Percentiles rank a stretch among this genome's conserved stretches.
Evolutionary conservation across 495 filamentous ascomycete genomes (phyloP).

Genomic region (Jackrogersella minutella): DNA sequence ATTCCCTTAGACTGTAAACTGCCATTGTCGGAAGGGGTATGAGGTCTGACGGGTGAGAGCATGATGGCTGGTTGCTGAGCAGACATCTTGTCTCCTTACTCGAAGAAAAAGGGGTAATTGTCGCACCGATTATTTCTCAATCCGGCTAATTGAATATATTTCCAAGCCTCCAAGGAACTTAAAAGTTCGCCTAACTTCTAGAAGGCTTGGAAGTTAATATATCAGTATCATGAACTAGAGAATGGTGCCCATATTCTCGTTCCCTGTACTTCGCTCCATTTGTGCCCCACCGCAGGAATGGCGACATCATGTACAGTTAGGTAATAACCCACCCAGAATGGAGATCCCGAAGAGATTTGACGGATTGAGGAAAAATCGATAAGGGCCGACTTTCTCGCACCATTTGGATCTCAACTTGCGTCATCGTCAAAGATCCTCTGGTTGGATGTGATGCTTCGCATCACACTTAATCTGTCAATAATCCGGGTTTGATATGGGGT

Average conservation of each 20-base stretch:
- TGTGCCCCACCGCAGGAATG: slow-evolving; percentile 9
- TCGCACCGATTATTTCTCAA: slow-evolving; percentile 4
- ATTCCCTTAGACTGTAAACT: slow-evolving; percentile 15
- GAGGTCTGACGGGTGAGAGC: slow-evolving; percentile 5
- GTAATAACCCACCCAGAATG: neutral
- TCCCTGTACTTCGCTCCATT: neutral
- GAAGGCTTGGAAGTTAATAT: slow-evolving; percentile 3
- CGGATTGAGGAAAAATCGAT: neutral
- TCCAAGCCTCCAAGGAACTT: neutral
- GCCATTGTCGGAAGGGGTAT: slow-evolving; percentile 24
- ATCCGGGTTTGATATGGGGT: neutral
- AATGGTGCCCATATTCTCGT: neutral
- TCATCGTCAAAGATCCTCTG: slow-evolving; percentile 19
- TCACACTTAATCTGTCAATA: slow-evolving; percentile 5
- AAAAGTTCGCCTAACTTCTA: neutral
- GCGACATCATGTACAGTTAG: slow-evolving; percentile 12
- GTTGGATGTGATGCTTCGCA: slow-evolving; percentile 29
- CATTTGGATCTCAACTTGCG: slow-evolving; percentile 12
- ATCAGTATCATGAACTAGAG: neutral
- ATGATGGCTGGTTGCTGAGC: slow-evolving; percentile 12
- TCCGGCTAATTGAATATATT: slow-evolving; percentile 1
- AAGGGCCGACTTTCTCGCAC: slow-evolving; percentile 15
- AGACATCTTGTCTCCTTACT: slow-evolving; percentile 29
- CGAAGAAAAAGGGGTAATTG: neutral
- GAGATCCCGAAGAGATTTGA: slow-evolving; percentile 11